Conservation (phyloP, 768 basidiomycete genomes). For the Boletus rubescentipes region DNA sequence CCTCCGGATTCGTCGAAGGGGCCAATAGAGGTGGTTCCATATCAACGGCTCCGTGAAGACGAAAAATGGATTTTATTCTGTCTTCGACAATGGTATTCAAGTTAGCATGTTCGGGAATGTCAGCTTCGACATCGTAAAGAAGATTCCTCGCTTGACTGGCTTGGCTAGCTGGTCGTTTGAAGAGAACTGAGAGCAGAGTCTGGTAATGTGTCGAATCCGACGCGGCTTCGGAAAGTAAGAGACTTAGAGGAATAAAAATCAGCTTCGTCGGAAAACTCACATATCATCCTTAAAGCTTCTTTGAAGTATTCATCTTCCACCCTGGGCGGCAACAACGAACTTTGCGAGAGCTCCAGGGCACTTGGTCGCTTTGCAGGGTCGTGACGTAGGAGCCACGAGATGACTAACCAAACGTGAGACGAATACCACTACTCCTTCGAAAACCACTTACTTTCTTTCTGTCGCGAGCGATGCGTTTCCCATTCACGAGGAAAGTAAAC, state of each 20-base stretch:
- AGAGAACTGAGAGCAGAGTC: slow-evolving; percentile 73
- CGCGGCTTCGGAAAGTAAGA: slow-evolving; percentile 49
- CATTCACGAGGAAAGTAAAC: slow-evolving; percentile 79
- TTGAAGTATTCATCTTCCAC: slow-evolving; percentile 88
- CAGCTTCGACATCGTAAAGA: slow-evolving; percentile 71
- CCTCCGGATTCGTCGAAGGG: slow-evolving; percentile 62
- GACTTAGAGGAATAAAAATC: neutral
- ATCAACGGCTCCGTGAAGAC: slow-evolving; percentile 87
- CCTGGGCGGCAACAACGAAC: slow-evolving; percentile 68
- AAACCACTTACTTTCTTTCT: slow-evolving; percentile 63
- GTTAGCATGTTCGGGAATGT: slow-evolving; percentile 66
- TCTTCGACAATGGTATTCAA: slow-evolving; percentile 78
- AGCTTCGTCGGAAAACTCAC: slow-evolving; percentile 40
- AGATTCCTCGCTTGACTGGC: slow-evolving; percentile 62
- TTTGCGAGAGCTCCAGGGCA: slow-evolving; percentile 81
- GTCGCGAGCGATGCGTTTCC: slow-evolving; percentile 57
- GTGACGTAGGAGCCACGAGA: slow-evolving; percentile 78
- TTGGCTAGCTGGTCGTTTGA: slow-evolving; percentile 66
- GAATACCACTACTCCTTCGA: neutral
- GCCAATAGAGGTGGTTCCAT: slow-evolving; percentile 84
- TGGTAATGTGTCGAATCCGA: slow-evolving; percentile 80
- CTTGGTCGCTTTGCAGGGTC: slow-evolving; percentile 76
- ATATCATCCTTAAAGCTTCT: slow-evolving; percentile 72
- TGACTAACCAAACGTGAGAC: slow-evolving; percentile 49
- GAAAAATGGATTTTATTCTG: slow-evolving; percentile 72